Conservation (phyloP, 2,329 filamentous ascomycete genomes). For the Cercospora sp. region DNA sequence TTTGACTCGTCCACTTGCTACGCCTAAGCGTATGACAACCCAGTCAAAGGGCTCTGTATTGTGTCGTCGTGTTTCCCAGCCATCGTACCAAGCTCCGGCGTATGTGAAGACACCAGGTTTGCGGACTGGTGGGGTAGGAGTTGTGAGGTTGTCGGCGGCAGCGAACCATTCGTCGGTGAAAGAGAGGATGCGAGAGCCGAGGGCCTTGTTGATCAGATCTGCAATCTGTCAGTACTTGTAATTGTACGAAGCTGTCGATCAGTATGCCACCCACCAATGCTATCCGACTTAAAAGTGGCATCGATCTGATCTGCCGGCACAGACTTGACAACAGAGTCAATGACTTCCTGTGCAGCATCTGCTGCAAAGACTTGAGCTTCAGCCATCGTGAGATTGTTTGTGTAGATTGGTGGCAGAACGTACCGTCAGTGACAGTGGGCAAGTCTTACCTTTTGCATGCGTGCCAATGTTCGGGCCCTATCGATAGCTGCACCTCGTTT, state of each 20-base stretch:
- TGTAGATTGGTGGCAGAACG: neutral
- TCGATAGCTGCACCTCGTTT: constrained; percentile 8
- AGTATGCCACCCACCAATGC: constrained; percentile 46
- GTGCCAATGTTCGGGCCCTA: constrained; percentile 11
- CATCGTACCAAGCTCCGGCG: constrained; percentile 65
- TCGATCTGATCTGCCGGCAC: constrained; percentile 55
- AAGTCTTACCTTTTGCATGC: neutral
- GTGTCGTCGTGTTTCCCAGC: constrained; percentile 64
- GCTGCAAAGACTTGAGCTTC: constrained; percentile 39
- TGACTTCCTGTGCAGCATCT: constrained; percentile 36
- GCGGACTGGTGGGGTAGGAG: constrained; percentile 57
- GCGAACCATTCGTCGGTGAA: constrained; percentile 65
- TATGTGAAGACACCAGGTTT: constrained; percentile 61
- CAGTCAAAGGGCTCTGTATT: constrained; percentile 60
- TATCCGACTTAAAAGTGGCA: constrained; percentile 56
- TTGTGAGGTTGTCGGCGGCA: constrained; percentile 59
- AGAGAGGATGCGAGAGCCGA: constrained; percentile 55
- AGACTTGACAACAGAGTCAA: constrained; percentile 33
- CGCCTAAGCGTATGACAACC: constrained; percentile 61
- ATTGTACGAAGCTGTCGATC: neutral
- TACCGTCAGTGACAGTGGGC: neutral
- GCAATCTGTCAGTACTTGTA: neutral
- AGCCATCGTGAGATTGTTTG: neutral
- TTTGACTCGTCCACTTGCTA: constrained; percentile 67
- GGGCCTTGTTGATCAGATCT: constrained; percentile 56